These are phyloP conservation scores for Neophaeococcomyces mojaviensis DNA, from an alignment of 2,329 filamentous ascomycete genomes.

Conservation along the genomic window DNA sequence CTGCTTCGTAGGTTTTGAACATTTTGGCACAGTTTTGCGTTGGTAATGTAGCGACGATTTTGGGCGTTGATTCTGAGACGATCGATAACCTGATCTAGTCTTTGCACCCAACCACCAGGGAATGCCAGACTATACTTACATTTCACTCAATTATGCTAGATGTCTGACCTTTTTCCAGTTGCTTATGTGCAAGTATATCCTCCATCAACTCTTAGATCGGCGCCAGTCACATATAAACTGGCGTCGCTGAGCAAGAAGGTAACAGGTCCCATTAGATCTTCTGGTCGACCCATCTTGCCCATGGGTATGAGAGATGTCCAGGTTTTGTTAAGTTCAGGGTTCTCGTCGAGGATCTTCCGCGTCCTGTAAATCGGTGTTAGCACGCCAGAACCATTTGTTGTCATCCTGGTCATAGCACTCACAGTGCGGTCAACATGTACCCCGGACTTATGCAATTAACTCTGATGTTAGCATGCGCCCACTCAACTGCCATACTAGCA, in stretches of 20 bases:
- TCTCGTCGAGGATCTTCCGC: slow-evolving; percentile 88
- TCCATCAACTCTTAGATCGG: slow-evolving; percentile 74
- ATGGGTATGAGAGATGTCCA: slow-evolving; percentile 90
- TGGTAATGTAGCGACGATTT: too few relatives aligned
- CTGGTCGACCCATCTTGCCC: slow-evolving; percentile 85
- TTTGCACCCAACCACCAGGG: too few relatives aligned
- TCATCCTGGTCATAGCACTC: slow-evolving; percentile 36
- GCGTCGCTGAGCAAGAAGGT: slow-evolving; percentile 79
- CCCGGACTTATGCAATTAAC: slow-evolving; percentile 94
- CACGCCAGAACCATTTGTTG: slow-evolving; percentile 1
- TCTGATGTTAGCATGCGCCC: slow-evolving; percentile 78
- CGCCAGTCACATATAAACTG: slow-evolving; percentile 63
- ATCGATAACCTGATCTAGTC: too few relatives aligned
- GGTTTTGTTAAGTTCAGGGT: slow-evolving; percentile 78
- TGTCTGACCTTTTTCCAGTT: too few relatives aligned
- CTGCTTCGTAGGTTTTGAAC: too few relatives aligned
- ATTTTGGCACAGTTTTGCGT: too few relatives aligned
- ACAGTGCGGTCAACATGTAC: slow-evolving; percentile 94
- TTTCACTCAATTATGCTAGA: too few relatives aligned
- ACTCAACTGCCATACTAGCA: slow-evolving; percentile 83
- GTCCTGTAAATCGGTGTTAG: slow-evolving; percentile 50
- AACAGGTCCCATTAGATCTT: slow-evolving; percentile 89
- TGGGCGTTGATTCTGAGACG: too few relatives aligned
- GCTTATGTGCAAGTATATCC: slow-evolving; percentile 35
- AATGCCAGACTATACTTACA: too few relatives aligned